A percentile compares a stretch with the other conserved stretches of the same genome.
Conservation (phyloP, 208 protist genomes). For the Leptomonas seymouri region DNA sequence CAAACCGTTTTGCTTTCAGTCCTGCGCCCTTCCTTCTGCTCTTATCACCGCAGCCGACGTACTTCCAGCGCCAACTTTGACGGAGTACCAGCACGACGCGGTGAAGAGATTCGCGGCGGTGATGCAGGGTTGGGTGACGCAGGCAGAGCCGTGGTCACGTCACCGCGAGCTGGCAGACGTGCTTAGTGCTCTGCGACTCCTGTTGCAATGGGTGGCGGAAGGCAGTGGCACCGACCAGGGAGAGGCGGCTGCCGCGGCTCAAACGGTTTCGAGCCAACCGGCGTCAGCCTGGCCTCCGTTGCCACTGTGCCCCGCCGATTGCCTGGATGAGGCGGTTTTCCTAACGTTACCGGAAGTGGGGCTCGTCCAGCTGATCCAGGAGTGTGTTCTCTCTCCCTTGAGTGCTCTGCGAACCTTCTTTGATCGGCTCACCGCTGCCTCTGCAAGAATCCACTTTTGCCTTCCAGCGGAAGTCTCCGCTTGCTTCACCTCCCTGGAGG, state of each 20-base stretch:
- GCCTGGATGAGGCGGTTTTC: background rate
- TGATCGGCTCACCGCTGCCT: conserved; percentile 8
- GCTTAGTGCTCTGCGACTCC: background rate
- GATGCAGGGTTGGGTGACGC: background rate
- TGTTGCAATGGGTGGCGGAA: background rate
- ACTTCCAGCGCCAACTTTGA: background rate
- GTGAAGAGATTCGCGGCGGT: background rate
- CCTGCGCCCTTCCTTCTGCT: background rate
- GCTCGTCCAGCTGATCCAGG: conserved; percentile 1
- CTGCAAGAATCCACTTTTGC: background rate
- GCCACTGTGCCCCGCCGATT: background rate
- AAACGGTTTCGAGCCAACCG: background rate
- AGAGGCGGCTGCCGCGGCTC: background rate
- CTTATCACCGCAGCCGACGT: background rate
- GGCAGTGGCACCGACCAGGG: background rate
- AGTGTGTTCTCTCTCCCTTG: conserved; percentile 1
- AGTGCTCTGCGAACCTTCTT: conserved; percentile 3
- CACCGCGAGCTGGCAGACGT: background rate
- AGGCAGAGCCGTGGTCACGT: background rate
- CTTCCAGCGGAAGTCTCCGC: conserved; percentile 2
- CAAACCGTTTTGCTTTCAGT: background rate
- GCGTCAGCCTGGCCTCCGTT: background rate
- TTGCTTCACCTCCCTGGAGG: background rate
- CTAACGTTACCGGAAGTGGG: background rate
- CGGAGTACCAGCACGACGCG: background rate